These are phyloP conservation scores for Artemisia argyi DNA, from an alignment of 129 eudicot genomes.

Conservation along the genomic window DNA sequence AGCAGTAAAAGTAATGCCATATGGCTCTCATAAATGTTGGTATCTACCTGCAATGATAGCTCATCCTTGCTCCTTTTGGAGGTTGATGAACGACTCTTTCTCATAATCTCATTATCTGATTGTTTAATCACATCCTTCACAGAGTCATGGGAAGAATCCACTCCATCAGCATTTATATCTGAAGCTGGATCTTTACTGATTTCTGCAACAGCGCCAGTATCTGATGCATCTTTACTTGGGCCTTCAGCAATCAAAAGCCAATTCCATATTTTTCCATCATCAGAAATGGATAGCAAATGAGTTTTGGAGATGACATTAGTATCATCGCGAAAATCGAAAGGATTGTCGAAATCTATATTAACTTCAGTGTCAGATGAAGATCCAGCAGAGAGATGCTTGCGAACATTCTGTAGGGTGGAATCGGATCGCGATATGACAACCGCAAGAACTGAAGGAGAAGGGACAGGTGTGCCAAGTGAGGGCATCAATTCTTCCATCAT, in stretches of 20 bases:
- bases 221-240: constrained; percentile 45
- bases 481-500: constrained; percentile 96
- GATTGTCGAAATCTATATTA: constrained; percentile 63
- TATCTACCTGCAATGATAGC: constrained; percentile 68
- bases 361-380: constrained; percentile 38
- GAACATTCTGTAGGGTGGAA: constrained; percentile 66
- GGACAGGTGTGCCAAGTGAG: constrained; percentile 84
- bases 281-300: constrained; percentile 82
- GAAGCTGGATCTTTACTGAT: constrained; percentile 26
- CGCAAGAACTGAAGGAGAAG: constrained; percentile 92
- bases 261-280: constrained; percentile 98
- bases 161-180: constrained; percentile 36
- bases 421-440: constrained; percentile 81
- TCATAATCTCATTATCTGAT: constrained; percentile 44
- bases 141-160: constrained; percentile 35
- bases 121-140: constrained; percentile 32
- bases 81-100: constrained; percentile 32
- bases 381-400: constrained; percentile 57
- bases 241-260: constrained; percentile 95
- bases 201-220: constrained; percentile 29
- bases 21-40: neutral
- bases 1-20: constrained; percentile 23
- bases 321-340: constrained; percentile 78
- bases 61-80: constrained; percentile 45
- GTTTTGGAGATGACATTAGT: constrained; percentile 66